A percentile compares a stretch with the other conserved stretches of the same genome.
These are phyloP conservation scores for Quercus phellos DNA, from an alignment of 331 rosid species.

Conservation along the genomic window DNA sequence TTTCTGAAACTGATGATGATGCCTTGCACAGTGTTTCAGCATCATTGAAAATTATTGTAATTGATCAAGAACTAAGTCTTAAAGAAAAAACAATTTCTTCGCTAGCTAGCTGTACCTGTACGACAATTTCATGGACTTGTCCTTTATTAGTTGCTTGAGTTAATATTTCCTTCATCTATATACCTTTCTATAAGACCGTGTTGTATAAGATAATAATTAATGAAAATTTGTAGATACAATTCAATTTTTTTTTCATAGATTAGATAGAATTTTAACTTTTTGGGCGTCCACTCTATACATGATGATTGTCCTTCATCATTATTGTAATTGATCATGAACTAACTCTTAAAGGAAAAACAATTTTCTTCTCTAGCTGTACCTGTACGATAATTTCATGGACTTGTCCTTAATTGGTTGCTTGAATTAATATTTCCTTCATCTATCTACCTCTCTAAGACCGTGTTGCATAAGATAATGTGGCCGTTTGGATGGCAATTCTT, in stretches of 20 bases:
- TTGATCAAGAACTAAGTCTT: no score
- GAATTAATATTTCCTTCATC: not conserved
- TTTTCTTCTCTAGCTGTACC: not conserved
- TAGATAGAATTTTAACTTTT: no score
- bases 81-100: not conserved
- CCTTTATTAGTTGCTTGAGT: not conserved
- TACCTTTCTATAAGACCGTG: not conserved
- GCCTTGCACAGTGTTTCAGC: not conserved
- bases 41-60: not conserved
- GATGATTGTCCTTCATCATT: no score
- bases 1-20: not conserved
- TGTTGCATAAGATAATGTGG: not conserved
- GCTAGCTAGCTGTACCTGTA: not conserved
- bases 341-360: not conserved
- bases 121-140: not conserved
- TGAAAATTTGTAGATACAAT: no score
- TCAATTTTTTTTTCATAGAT: no score
- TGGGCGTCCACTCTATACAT: no score
- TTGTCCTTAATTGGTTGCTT: not conserved
- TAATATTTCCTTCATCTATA: not conserved
- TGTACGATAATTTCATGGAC: not conserved
- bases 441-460: not conserved
- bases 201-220: not conserved
- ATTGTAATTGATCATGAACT: not conserved
- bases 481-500: no score